Conservation (phyloP, 2,329 filamentous ascomycete genomes). For the Phaeosphaeriaceae sp. region DNA sequence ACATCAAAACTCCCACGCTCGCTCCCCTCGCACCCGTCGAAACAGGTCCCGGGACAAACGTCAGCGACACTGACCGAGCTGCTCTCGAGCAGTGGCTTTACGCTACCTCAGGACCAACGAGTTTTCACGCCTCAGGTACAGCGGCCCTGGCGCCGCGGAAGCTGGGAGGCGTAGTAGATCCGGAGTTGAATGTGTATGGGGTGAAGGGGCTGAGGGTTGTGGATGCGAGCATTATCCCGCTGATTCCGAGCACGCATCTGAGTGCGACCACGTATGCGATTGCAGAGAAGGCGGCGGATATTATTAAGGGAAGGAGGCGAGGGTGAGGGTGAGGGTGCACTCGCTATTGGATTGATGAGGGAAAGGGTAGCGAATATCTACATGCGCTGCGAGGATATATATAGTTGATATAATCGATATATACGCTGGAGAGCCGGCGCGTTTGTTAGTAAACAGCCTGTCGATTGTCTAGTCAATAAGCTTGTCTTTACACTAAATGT, state of each 20-base stretch:
- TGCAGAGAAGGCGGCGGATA: constrained; percentile 44
- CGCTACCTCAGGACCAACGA: constrained; percentile 26
- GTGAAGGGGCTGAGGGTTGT: constrained; percentile 33
- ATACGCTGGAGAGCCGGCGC: too few species aligned
- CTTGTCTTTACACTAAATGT: too few species aligned
- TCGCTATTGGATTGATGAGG: too few species aligned
- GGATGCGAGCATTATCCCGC: constrained; percentile 41
- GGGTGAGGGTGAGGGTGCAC: too few species aligned
- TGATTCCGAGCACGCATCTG: constrained; percentile 37
- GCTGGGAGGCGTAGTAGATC: constrained; percentile 34
- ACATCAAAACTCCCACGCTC: constrained; percentile 30
- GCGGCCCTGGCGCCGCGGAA: constrained; percentile 37
- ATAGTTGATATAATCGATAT: too few species aligned
- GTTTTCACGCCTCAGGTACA: constrained; percentile 40
- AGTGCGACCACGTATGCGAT: constrained; percentile 42
- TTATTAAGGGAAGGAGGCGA: constrained; percentile 40
- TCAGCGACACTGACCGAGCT: constrained; percentile 33
- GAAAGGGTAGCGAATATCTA: too few species aligned
- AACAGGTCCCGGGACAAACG: too few species aligned
- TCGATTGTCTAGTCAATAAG: too few species aligned
- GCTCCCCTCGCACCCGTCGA: too few species aligned
- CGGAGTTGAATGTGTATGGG: constrained; percentile 40
- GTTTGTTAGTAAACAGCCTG: too few species aligned
- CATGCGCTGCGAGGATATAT: too few species aligned
- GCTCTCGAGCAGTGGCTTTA: constrained; percentile 26